Conservation (phyloP, 2,329 filamentous ascomycete species). For the Fusarium sp. region DNA sequence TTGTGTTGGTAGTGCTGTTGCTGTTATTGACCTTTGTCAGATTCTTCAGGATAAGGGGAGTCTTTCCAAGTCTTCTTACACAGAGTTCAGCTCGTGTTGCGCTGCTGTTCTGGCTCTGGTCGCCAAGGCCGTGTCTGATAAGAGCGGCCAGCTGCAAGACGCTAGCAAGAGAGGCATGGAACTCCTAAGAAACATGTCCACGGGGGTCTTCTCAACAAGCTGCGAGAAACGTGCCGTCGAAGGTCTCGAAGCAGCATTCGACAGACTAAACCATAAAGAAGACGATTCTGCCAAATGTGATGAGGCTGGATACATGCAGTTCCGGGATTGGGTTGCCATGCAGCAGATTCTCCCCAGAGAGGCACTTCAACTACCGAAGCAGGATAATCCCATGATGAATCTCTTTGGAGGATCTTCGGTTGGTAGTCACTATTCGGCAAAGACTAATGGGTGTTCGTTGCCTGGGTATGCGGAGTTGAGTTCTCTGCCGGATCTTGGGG, state of each 20-base stretch:
- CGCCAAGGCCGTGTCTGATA: conserved; percentile 19
- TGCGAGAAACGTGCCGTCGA: conserved; percentile 24
- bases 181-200: conserved; percentile 27
- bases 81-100: conserved; percentile 34
- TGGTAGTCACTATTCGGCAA: neutral
- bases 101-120: conserved; percentile 30
- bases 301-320: conserved; percentile 31
- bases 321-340: conserved; percentile 35
- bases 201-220: conserved; percentile 20
- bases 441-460: neutral
- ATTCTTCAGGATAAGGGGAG: conserved; percentile 12
- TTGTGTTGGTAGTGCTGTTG: conserved; percentile 24
- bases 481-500: conserved; percentile 17
- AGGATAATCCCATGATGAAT: conserved; percentile 8
- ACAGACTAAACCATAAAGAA: conserved; percentile 8
- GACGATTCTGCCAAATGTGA: neutral
- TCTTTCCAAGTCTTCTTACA: conserved; percentile 38
- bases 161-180: conserved; percentile 21
- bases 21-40: conserved; percentile 31
- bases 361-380: conserved; percentile 3
- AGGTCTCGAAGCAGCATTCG: conserved; percentile 15
- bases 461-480: conserved; percentile 15
- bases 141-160: neutral
- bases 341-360: conserved; percentile 32
- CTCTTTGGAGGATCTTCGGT: neutral